Base-by-base conservation (phyloP, 768 basidiomycete genomes). In the Leucocoprinus leucothites region DNA sequence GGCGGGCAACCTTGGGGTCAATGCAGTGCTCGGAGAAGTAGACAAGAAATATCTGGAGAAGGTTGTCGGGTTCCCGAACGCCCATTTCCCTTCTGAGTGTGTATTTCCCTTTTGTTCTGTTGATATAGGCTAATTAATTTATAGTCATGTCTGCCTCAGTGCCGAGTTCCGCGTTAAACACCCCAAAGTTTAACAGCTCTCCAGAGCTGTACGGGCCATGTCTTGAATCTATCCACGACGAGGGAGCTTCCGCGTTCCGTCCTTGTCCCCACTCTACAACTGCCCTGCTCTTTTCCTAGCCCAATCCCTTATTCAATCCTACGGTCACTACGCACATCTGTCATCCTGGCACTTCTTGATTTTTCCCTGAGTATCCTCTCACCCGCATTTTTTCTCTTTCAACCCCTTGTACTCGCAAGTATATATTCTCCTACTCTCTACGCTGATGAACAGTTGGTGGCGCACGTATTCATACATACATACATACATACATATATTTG, bases 11-110 rank as follows among this genome's bases (percentile, higher is more conserved):
- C 61, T 98, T 48, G 77, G 81, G 9, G 85, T 91, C 24, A 94
- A 87, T 58, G 85, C 86, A 19, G 84, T 96, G n/a, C 75, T 98
- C 42, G 91, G 91, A 13, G 92, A 89, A 68, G 86, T 98, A 56
- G 94, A 98, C 67, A 79, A 77, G 63, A 67, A 67, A 22, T 99
- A 99, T 74, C 67, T 98, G 67, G 85, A 88, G 60, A 92, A 92
- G 74, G 84, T 84, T 16, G 96, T 98, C 43, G 97, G 97, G 35
- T 98, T 98, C 79, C 97, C 97, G 25, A 95, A 98, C 69, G 83
- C 86, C 1, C 93, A 98, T 67, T 97, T 94, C 79, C 94, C 96
- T 21, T 95, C 94, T 57, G 95, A 98, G 94, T 98, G 71, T 67
- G 93, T 86, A 14, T 58, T 56, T 9, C 6, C 45, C 36, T 53